Evolutionary conservation across 129 eudicot genomes (phyloP).

Genomic region (Flaveria linearis): DNA sequence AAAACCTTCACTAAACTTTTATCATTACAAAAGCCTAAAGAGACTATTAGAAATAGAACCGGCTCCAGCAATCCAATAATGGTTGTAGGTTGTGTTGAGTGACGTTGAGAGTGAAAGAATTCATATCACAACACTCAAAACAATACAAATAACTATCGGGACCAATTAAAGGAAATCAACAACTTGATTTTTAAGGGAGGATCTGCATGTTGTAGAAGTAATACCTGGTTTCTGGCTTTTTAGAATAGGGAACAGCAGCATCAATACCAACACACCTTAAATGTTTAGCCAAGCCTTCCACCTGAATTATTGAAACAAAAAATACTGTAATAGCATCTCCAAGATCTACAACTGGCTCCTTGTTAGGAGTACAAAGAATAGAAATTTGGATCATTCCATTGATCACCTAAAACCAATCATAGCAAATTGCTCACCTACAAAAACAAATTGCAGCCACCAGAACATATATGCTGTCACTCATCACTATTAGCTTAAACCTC

Average conservation of each 20-base stretch:
- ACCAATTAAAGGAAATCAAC: neutral
- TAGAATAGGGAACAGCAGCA: conserved; percentile 85
- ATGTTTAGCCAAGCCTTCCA: conserved; percentile 96
- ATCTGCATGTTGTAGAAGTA: neutral
- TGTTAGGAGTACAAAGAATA: neutral
- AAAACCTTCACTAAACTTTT: neutral
- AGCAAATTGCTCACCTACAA: conserved; percentile 2
- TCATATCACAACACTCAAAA: neutral
- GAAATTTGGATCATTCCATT: conserved; percentile 6
- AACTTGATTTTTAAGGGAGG: neutral
- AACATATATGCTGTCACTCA: conserved; percentile 40
- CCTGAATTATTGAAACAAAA: conserved; percentile 41
- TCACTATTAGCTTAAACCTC: conserved; percentile 40
- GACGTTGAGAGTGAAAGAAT: conserved; percentile 13
- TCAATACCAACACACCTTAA: conserved; percentile 92
- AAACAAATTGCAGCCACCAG: conserved; percentile 6
- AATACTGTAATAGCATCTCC: neutral
- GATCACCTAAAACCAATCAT: conserved; percentile 28
- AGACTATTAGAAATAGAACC: neutral
- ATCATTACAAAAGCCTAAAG: neutral
- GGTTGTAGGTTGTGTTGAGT: conserved; percentile 24
- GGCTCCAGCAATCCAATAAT: neutral
- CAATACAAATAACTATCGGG: neutral
- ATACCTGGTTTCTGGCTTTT: conserved; percentile 83
- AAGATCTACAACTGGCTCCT: conserved; percentile 2